phyloP scores from a whole-genome alignment of 192 early-diverging fungal genomes.

The Entrophospora sp. region DNA sequence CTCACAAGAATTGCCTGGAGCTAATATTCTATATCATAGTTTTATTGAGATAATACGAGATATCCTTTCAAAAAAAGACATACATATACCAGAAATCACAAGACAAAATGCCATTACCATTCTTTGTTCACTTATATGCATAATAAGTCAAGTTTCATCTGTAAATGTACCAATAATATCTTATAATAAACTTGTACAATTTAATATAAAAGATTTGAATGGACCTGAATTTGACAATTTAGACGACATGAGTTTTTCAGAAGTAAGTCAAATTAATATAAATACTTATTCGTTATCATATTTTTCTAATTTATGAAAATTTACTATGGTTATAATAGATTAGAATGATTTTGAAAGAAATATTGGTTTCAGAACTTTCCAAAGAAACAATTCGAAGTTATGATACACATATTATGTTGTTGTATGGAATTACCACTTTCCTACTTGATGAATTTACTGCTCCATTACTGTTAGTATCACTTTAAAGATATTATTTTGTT shows the following conservation, averaged over 20 bases:
- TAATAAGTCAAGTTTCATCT: constrained; percentile 22
- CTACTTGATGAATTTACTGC: constrained; percentile 29
- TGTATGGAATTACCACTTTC: constrained; percentile 25
- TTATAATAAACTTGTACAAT: constrained; percentile 2
- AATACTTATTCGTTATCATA: neutral
- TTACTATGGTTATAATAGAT: constrained; percentile 5
- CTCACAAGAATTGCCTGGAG: constrained; percentile 56
- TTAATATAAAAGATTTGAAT: neutral
- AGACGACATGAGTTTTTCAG: neutral
- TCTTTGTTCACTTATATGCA: constrained; percentile 34
- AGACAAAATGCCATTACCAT: constrained; percentile 36
- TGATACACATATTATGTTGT: constrained; percentile 35
- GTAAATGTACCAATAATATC: constrained; percentile 8
- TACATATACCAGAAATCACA: constrained; percentile 29
- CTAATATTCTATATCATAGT: constrained; percentile 51
- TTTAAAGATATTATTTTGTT: neutral
- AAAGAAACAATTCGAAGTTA: constrained; percentile 11
- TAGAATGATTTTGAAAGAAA: constrained; percentile 28
- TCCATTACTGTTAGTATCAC: constrained; percentile 18
- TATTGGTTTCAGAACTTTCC: constrained; percentile 22
- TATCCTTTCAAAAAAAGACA: constrained; percentile 35
- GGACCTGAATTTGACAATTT: neutral
- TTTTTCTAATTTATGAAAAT: neutral
- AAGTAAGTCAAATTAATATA: neutral
- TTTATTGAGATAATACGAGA: constrained; percentile 54